Percentiles rank a stretch among this genome's conserved stretches.
Conservation (phyloP, 768 basidiomycete genomes). For the Mycena latifolia region DNA sequence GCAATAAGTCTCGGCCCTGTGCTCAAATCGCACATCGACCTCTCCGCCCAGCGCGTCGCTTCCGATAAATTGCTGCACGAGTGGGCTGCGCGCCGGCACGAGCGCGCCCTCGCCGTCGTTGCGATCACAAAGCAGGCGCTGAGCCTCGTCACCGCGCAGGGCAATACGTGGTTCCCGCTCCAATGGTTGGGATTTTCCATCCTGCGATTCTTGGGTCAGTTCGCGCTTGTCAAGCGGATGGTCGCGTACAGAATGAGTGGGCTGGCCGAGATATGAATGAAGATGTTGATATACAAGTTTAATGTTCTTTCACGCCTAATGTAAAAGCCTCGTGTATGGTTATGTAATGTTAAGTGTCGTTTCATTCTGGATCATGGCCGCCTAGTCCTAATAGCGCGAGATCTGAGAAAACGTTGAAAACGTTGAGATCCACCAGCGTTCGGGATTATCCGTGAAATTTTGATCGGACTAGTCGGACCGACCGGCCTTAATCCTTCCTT, state of each 20-base stretch:
- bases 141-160: constrained; percentile 33
- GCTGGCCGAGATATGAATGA: background rate
- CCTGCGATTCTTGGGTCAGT: constrained; percentile 19
- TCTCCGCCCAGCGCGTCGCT: constrained; percentile 16
- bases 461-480: too few species aligned
- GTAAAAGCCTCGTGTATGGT: too few species aligned
- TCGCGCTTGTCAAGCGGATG: constrained; percentile 7
- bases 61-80: constrained; percentile 48
- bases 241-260: constrained; percentile 17
- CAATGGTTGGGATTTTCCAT: constrained; percentile 4
- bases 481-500: too few species aligned
- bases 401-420: too few species aligned
- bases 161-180: background rate
- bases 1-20: constrained; percentile 58
- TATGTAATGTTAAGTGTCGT: too few species aligned
- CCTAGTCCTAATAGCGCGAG: too few species aligned
- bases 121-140: constrained; percentile 52
- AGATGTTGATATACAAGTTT: too few species aligned
- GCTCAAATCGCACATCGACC: constrained; percentile 40
- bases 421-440: too few species aligned
- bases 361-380: too few species aligned
- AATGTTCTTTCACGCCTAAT: too few species aligned
- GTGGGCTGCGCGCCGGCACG: constrained; percentile 51
- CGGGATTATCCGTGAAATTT: too few species aligned
- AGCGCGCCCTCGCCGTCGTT: constrained; percentile 58